Evolutionary conservation across 768 basidiomycete species (phyloP), one percentile per base, ranked within the genome.

Genomic region (Suillus lakei): DNA sequence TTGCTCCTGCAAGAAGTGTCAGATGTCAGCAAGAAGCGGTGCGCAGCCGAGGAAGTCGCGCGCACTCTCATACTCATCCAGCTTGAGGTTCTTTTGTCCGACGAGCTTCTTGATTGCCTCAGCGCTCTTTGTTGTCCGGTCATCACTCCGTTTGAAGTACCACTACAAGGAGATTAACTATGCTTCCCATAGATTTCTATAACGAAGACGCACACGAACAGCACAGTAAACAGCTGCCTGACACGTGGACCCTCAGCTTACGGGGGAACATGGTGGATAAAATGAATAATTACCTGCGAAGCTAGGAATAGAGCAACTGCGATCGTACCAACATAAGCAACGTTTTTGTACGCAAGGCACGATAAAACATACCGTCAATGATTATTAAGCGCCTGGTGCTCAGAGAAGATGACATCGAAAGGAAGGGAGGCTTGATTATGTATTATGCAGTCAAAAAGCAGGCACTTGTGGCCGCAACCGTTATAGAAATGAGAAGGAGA

Each of bases 1-100:
- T 95, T 48, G 89, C 89, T 64, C 88, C 92, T 93, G 66, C 2
- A 64, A 28, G 10, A 12, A 68, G n/a, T 68, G 28, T 34, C 60
- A 36, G 62, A 60, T 32, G 55, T 46, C 1, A 61, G 48, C 30
- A 16, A 4, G 53, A 34, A 30, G 38, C n/a, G 26, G 15, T 8
- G 18, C 21, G 10, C 5, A 46, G 28, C 18, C 4, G 26, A 54
- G 12, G n/a, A 34, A 18, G 21, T 34, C n/a, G 23, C 34, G 76
- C 90, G 67, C 76, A 94, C 93, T 80, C 81, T 99, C 97, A 73
- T 99, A 93, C 77, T 98, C 96, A 71, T 93, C 88, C 62, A 99
- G 82, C 69, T 92, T 86, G 5, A 98, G 81, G 58, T 87, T 84
- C 46, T 79, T 85, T 75, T 93, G 90, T 3, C 91, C 91, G 18